phyloP scores from a whole-genome alignment of 2,329 filamentous ascomycete species.

The Ceratocystiopsis minuta region DNA sequence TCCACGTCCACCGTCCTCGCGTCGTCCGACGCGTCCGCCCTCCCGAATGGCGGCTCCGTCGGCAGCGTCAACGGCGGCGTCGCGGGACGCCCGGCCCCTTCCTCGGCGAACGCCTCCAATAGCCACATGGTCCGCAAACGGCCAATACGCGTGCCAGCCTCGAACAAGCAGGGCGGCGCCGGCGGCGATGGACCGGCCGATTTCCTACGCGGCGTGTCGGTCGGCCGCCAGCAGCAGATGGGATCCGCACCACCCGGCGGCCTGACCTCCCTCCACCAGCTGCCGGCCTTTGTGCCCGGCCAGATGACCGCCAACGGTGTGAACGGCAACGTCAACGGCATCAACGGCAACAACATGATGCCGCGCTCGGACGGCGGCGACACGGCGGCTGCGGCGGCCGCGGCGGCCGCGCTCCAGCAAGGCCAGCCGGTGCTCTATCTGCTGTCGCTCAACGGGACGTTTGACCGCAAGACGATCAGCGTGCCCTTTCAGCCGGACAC shows the following conservation, averaged over 20 bases:
- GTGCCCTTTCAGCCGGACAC: slow-evolving; percentile 92
- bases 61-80: neutral
- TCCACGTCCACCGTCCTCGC: slow-evolving; percentile 43
- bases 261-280: slow-evolving; percentile 19
- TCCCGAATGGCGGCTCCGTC: slow-evolving; percentile 19
- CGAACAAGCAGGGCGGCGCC: slow-evolving; percentile 22
- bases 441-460: slow-evolving; percentile 83
- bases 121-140: slow-evolving; percentile 32
- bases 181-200: slow-evolving; percentile 26
- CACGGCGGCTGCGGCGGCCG: neutral
- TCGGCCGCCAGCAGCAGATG: slow-evolving; percentile 16
- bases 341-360: slow-evolving; percentile 23
- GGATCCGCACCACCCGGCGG: slow-evolving; percentile 22
- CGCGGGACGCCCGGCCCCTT: neutral
- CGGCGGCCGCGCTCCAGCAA: slow-evolving; percentile 23
- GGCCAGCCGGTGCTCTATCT: slow-evolving; percentile 68
- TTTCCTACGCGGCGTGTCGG: slow-evolving; percentile 22
- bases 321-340: slow-evolving; percentile 11
- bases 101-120: slow-evolving; percentile 30
- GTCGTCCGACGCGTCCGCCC: slow-evolving; percentile 33
- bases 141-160: slow-evolving; percentile 11
- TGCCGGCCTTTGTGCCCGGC: slow-evolving; percentile 19
- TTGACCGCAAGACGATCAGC: slow-evolving; percentile 89
- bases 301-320: slow-evolving; percentile 14
- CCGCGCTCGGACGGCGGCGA: slow-evolving; percentile 50